Evolutionary conservation across 495 filamentous ascomycete species (phyloP), one percentile per base, ranked within the genome.

Genomic region (Penicillium paxilli): DNA sequence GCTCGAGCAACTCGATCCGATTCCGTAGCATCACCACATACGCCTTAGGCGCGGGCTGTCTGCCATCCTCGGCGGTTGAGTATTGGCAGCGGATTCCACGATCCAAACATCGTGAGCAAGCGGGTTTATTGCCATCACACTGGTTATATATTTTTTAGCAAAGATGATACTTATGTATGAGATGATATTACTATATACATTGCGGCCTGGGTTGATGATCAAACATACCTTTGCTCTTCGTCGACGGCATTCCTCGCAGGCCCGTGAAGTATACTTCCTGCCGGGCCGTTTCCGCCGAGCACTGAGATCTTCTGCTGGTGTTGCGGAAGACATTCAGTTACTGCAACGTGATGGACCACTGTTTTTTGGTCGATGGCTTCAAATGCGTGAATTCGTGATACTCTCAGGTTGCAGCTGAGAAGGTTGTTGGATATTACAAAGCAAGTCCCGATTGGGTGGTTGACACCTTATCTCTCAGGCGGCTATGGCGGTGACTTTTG

Each of bases 241-340:
- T 8, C 60, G 59, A n/a, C 67, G 67, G 22, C 67, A 69, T 55
- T 62, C 59, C 25, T 67, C 57, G 23, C 64, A 69, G 3, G 67
- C 67, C 41, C 62, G 51, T 9, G 62, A 64, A 4, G 62, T 65
- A 63, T 67, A 67, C 37, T 64, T 64, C 52, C 61, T 57, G 5
- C 52, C 58, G 7, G 58, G 32, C 30, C 64, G 57, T 35, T 54
- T 64, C 11, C 64, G 52, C n/a, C 53, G 28, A 12, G 55, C 44
- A 1, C 23, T 23, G 20, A 50, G 35, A 22, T 60, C 57, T 23
- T 63, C 57, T 30, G n/a, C 28, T 32, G 57, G 46, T 8, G 42
- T 44, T 22, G 37, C n/a, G 21, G 50, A 22, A n/a, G 55, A 22
- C 60, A 63, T 60, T 16, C 44, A 14, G n/a, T 19, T 10, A 30